These are phyloP conservation scores for Peniophora sp. DNA, from an alignment of 1,284 basidiomycete species.

Conservation along the genomic window DNA sequence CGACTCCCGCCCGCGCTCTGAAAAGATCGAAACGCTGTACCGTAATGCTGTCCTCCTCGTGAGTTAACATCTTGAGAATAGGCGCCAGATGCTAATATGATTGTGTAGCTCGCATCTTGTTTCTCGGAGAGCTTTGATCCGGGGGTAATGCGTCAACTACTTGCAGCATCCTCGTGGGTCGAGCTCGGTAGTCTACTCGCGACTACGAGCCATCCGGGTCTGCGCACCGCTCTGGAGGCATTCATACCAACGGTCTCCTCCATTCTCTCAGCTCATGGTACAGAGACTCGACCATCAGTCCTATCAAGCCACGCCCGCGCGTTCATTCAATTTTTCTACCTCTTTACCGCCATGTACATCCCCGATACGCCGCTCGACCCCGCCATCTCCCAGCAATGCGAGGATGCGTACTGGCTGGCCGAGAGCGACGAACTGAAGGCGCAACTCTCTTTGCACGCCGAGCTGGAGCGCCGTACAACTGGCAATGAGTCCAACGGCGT, in stretches of 20 bases:
- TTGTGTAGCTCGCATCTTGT: conserved; percentile 28
- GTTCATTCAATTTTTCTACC: conserved; percentile 61
- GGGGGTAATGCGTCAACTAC: neutral
- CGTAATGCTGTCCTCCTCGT: conserved; percentile 9
- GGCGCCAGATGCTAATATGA: neutral
- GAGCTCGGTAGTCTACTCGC: neutral
- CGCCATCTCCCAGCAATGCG: conserved; percentile 56
- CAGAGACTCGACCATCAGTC: neutral
- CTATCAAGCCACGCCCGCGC: conserved; percentile 30
- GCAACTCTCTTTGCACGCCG: conserved; percentile 51
- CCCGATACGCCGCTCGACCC: conserved; percentile 89
- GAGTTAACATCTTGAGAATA: neutral
- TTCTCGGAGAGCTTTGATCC: conserved; percentile 32
- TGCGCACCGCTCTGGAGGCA: conserved; percentile 6
- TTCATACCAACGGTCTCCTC: conserved; percentile 4
- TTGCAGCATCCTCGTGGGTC: conserved; percentile 1
- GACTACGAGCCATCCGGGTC: conserved; percentile 3
- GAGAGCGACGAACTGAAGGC: conserved; percentile 37
- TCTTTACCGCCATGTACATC: conserved; percentile 69
- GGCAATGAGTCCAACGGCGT: conserved; percentile 53
- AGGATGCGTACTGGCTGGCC: conserved; percentile 40
- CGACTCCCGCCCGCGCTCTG: conserved; percentile 1
- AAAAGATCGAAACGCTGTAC: conserved; percentile 6
- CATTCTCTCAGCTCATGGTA: neutral
- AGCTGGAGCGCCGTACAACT: conserved; percentile 52